Evolutionary conservation across 148 eudicot genomes (phyloP), one percentile per base, ranked within the genome.

Genomic region (Camellia sinensis): DNA sequence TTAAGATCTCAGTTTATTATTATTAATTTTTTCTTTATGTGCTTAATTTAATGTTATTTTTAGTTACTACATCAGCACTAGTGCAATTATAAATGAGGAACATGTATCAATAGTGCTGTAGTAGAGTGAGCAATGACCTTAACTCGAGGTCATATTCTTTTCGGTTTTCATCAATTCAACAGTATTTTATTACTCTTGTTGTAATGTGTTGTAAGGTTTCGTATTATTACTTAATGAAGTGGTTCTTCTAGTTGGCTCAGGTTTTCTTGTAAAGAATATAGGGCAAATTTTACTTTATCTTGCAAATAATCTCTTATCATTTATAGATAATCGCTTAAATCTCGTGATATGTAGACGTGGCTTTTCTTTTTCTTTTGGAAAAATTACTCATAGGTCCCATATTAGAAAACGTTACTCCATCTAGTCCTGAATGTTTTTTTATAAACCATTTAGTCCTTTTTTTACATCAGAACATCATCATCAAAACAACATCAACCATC

Each of bases 131-230:
- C 50, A 81, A 81, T 81, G 95, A 87, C 91, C 97, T 93, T 88
- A 70, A 62, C 94, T 90, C 92, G 74, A 90, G 97, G 97, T 93
- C 91, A 80, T 74, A 92, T 92, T 93, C 89, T 56, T 45, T 45
- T 78, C 13, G 67, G 5, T 78, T 77, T 41, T 29, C 37, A 29
- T 29, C 80, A 56, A 44, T 83, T 9, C 12, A 48, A 29, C 37
- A 67, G 15, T 21, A 29, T 57, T 77, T 57, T 61, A 69, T 60
- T 66, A 5, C 60, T 17, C 3, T 45, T 44, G 10, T n/a, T 45
- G 4, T 29, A 29, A 29, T 29, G 37, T 29, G 1, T 14, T 43
- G 46, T 1, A 52, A 21, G 44, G 56, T 77, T 71, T n/a, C 67
- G n/a, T 13, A 29, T 11, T 1, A 53, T 7, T 19, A 9, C 41